Conservation (phyloP, 2,329 filamentous ascomycete species). For the Beauveria pseudobassiana region DNA sequence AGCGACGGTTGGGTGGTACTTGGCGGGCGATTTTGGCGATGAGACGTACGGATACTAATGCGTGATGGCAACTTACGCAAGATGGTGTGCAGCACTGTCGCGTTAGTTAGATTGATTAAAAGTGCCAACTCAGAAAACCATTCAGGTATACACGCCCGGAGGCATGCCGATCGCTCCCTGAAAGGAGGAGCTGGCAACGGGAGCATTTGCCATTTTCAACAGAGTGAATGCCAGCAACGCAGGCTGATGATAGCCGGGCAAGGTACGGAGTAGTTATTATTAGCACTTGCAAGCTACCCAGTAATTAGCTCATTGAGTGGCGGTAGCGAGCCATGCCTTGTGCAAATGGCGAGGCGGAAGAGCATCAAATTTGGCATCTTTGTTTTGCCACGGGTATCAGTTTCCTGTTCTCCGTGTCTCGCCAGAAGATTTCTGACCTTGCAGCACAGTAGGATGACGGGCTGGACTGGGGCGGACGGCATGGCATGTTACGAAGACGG, state of each 20-base stretch:
- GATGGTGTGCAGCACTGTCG: slow-evolving; percentile 5
- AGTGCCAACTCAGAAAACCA: slow-evolving; percentile 1
- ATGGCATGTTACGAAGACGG: too few species aligned
- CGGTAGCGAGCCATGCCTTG: not conserved
- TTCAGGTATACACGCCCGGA: not conserved
- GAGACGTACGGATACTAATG: not conserved
- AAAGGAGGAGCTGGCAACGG: not conserved
- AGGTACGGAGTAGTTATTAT: not conserved
- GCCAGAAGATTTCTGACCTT: too few species aligned
- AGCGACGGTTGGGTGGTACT: not conserved
- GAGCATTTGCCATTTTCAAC: slow-evolving; percentile 1
- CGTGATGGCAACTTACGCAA: not conserved
- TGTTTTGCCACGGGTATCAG: not conserved
- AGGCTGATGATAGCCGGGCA: slow-evolving; percentile 1
- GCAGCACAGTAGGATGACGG: not conserved
- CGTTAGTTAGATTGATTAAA: not conserved
- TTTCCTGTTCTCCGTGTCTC: not conserved
- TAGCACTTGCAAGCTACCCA: not conserved
- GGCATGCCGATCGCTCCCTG: slow-evolving; percentile 1
- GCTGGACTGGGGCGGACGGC: not conserved
- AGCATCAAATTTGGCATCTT: not conserved
- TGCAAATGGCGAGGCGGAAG: not conserved
- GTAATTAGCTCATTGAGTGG: not conserved
- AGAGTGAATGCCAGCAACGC: not conserved
- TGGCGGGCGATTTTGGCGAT: not conserved